Base-by-base conservation (phyloP, 164 flowering plant genomes). In the Vitis amurensis region DNA sequence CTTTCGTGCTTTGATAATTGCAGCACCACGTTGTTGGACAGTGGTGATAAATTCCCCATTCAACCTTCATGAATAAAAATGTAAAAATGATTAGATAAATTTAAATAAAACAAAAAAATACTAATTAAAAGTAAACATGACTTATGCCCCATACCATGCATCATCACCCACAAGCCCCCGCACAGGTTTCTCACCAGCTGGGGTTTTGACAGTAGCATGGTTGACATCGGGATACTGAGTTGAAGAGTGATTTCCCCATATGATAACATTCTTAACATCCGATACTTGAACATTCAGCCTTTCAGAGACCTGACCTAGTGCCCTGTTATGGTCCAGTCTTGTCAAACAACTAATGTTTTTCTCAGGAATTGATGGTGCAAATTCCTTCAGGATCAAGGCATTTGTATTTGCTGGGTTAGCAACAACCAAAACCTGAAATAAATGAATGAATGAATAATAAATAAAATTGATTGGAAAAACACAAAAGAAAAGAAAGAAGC, bases 321-420 rank as follows among this genome's bases (percentile, higher is more conserved):
- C 99, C 88, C 99, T 89, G 87, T 96, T 96, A 74, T 96, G 98
- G 68, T 96, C 99, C 76, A 96, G 72, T 70, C 99, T 87, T 47
- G 99, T 96, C 79, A 96, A 70, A 68, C 97, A 91, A 64, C 97
- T 83, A 30, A 96, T 92, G 83, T 96, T 96, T 68, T 85, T 96
- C 77, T 81, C 90, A 44, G 91, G 91, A 55, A 89, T 86, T 9
- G 94, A 89, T 64, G 93, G 93, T 15, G 99, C 99, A 80, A 84
- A 95, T 82, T 95, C 99, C 81, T 95, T 95, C 84, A 95, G 74
- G 70, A 93, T 95, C 90, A 95, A 83, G 14, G 99, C 99, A 83
- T 95, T 95, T 76, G 99, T 95, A 83, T 95, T 95, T 57, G 99
- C 99, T 8, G 99, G 99, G 78, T 95, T 95, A 49, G 99, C 99